Evolutionary conservation across 176 grass and related monocot genomes (phyloP).

Genomic region (Metroxylon sagu): DNA sequence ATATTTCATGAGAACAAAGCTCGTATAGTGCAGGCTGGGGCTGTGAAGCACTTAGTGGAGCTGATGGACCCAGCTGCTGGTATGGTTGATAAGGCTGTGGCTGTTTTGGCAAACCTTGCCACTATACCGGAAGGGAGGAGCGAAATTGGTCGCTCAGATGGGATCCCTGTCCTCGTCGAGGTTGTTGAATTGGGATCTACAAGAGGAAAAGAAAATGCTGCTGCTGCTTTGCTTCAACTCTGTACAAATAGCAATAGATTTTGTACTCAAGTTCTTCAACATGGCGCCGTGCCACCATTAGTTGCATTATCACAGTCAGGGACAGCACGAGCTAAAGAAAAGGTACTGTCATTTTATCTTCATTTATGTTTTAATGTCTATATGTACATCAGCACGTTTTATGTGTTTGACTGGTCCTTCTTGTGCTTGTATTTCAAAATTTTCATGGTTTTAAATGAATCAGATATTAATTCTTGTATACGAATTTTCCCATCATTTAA

Average conservation of each 20-base stretch:
- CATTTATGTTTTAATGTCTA: constrained; percentile 1
- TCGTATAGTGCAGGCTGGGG: constrained; percentile 69
- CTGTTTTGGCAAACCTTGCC: constrained; percentile 77
- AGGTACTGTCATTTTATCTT: constrained; percentile 28
- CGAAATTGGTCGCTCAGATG: constrained; percentile 45
- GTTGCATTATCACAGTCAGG: constrained; percentile 72
- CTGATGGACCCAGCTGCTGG: constrained; percentile 85
- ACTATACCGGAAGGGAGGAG: constrained; percentile 53
- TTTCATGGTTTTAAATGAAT: too few relatives aligned
- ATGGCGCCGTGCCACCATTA: constrained; percentile 74
- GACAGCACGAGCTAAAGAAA: constrained; percentile 76
- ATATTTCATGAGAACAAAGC: constrained; percentile 74
- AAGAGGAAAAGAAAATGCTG: constrained; percentile 69
- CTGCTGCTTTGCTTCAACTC: constrained; percentile 58
- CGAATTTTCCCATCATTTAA: too few relatives aligned
- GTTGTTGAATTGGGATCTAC: constrained; percentile 83
- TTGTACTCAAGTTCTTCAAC: constrained; percentile 72
- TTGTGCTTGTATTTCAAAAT: too few relatives aligned
- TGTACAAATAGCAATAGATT: constrained; percentile 63
- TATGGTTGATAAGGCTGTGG: constrained; percentile 78
- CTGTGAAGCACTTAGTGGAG: constrained; percentile 59
- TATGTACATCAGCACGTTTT: background rate
- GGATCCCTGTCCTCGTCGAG: constrained; percentile 65
- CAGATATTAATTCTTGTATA: too few relatives aligned
- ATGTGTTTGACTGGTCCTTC: background rate